Evolutionary conservation across 2,329 filamentous ascomycete genomes (phyloP), one percentile per base, ranked within the genome.

Genomic region (Diaporthe citri): DNA sequence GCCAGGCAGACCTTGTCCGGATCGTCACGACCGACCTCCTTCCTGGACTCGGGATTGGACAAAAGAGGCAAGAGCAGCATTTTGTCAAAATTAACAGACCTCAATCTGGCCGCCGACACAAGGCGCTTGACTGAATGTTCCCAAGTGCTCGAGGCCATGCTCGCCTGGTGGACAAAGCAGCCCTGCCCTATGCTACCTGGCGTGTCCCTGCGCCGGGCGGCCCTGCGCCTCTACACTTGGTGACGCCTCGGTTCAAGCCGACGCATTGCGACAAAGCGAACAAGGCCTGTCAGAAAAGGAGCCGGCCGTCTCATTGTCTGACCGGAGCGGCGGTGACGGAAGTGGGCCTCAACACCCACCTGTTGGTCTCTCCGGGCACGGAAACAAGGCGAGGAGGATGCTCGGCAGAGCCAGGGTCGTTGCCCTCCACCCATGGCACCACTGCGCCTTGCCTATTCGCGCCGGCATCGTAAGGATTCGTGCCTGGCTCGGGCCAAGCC

Each of bases 311-410:
- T 64, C 57, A 43, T 43, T 55, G 57, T 55, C 48, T 41, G 41
- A 31, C 41, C 43, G 13, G 57, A 34, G 57, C 34, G 34, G 57
- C 46, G 41, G 52, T 71, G 55, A 57, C 51, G 52, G 52, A 59
- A 69, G 48, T 69, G 69, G 52, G 43, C 43, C 67, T 34, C 41
- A 36, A 36, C 41, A 20, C 22, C 55, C 69, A 59, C 34, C 10
- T 34, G 39, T 8, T 25, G 52, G 69, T 20, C 22, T 52, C 71
- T 55, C 41, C 25, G 55, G 41, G 13, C 70, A 46, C 71, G 57
- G 71, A 72, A 72, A 72, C 71, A 72, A 51, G 62, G 70, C 70
- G 70, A 72, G 70, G 46, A 69, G 64, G 48, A 69, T 52, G 46
- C 62, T 67, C 62, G 62, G 43, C 31, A 51, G 36, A 39, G 12